Conservation (phyloP, 768 basidiomycete genomes). For the Gautieria morchelliformis region DNA sequence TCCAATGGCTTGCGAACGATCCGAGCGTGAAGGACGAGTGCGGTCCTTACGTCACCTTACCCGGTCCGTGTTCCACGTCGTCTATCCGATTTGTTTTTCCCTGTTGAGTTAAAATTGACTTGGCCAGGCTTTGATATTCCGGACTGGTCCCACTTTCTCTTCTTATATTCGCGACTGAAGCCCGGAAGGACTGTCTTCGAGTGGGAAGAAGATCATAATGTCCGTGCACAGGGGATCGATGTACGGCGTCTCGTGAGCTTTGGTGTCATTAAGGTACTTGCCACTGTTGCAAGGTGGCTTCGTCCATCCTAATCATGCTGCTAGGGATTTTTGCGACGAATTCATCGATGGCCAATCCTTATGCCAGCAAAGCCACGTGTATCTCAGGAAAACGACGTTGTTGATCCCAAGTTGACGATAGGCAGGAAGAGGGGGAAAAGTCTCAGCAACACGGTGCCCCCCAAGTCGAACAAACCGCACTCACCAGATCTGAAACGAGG, state of each 20-base stretch:
- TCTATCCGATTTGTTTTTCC: slow-evolving; percentile 1
- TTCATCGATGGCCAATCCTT: slow-evolving; percentile 88
- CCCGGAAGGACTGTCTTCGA: slow-evolving; percentile 75
- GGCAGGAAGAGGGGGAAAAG: slow-evolving; percentile 7
- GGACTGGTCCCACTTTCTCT: slow-evolving; percentile 81
- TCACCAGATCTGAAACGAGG: slow-evolving; percentile 6
- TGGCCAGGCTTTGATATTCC: slow-evolving; percentile 36
- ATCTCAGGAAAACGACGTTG: neutral
- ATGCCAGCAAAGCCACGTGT: slow-evolving; percentile 30
- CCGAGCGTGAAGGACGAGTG: slow-evolving; percentile 82
- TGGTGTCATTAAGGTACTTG: slow-evolving; percentile 88
- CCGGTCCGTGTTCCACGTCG: slow-evolving; percentile 33
- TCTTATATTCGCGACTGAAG: slow-evolving; percentile 78
- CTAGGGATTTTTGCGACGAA: slow-evolving; percentile 83
- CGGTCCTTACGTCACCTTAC: slow-evolving; percentile 80
- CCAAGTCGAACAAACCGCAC: neutral
- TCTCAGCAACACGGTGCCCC: slow-evolving; percentile 1
- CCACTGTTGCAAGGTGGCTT: neutral
- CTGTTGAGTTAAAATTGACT: neutral
- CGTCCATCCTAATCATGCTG: neutral
- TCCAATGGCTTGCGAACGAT: slow-evolving; percentile 83
- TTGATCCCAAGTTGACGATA: neutral
- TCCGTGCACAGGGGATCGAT: slow-evolving; percentile 72
- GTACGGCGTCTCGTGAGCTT: slow-evolving; percentile 92
- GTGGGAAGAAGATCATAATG: slow-evolving; percentile 77